Percentiles rank a stretch among this genome's conserved stretches.
Evolutionary conservation across 2,329 filamentous ascomycete species (phyloP).

Genomic region (Aspergillus vadensis): DNA sequence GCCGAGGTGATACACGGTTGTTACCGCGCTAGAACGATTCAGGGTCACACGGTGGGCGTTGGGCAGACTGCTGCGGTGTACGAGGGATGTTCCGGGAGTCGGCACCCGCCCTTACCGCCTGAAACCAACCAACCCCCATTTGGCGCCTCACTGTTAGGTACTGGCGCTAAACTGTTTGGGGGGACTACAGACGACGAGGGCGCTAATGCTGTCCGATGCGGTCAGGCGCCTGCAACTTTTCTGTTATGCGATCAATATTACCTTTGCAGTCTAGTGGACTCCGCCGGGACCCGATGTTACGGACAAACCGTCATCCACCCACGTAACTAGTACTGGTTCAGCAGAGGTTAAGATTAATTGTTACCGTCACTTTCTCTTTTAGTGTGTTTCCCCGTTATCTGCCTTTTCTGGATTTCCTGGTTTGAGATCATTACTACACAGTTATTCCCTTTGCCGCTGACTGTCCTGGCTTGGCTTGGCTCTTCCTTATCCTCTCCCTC

Average conservation of each 20-base stretch:
- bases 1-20: neutral
- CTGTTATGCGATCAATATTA: constrained; percentile 4
- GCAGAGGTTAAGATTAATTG: neutral
- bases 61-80: neutral
- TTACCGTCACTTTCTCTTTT: constrained; percentile 8
- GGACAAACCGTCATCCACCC: constrained; percentile 9
- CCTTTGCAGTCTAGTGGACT: constrained; percentile 2
- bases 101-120: constrained; percentile 14
- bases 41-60: neutral
- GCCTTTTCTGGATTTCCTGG: neutral
- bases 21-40: neutral
- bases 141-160: constrained; percentile 9
- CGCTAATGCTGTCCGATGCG: neutral
- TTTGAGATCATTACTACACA: constrained; percentile 14
- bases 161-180: neutral
- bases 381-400: constrained; percentile 6
- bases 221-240: neutral
- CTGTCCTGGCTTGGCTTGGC: constrained; percentile 3
- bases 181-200: neutral
- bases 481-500: neutral
- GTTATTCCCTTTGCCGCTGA: constrained; percentile 1
- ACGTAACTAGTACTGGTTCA: neutral
- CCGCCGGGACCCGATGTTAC: constrained; percentile 9
- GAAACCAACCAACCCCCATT: constrained; percentile 2
- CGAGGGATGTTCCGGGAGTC: constrained; percentile 7